These are phyloP conservation scores for Ceratocystis colombiana DNA, from an alignment of 2,329 filamentous ascomycete genomes.

Conservation along the genomic window DNA sequence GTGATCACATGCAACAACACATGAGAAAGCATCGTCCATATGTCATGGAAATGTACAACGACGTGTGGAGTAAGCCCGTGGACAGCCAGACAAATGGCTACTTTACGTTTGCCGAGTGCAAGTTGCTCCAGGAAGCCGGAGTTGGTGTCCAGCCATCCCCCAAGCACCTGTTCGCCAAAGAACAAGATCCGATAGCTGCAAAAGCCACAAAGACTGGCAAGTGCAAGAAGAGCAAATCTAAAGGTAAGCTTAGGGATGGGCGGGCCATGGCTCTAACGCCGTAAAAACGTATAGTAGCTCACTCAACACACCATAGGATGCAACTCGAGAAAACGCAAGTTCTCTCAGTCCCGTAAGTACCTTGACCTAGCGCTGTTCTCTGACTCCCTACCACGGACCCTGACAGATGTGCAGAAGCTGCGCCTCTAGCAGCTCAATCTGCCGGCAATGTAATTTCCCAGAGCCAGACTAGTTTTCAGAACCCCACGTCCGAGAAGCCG, in stretches of 20 bases:
- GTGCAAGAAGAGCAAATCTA: not conserved
- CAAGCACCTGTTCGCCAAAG: too few species aligned
- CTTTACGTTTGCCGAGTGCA: conserved; percentile 1
- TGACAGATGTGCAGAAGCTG: too few species aligned
- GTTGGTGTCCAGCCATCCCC: not conserved
- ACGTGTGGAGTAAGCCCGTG: not conserved
- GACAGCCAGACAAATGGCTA: not conserved
- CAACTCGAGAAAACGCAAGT: too few species aligned
- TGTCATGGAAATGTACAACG: not conserved
- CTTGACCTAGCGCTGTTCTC: too few species aligned
- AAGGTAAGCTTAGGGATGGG: not conserved
- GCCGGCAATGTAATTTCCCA: not conserved
- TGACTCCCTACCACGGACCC: too few species aligned
- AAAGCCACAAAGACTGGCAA: not conserved
- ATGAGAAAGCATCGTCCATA: not conserved
- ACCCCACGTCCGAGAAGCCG: not conserved
- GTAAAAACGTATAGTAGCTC: not conserved
- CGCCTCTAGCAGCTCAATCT: not conserved
- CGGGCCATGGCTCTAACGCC: not conserved
- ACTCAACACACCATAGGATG: too few species aligned
- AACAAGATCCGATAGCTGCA: not conserved
- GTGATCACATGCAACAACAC: not conserved
- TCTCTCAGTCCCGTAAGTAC: not conserved
- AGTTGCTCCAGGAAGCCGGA: not conserved
- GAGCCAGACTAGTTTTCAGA: not conserved